phyloP scores from a whole-genome alignment of 2,329 filamentous ascomycete genomes.

The Plectosphaerella sp. region DNA sequence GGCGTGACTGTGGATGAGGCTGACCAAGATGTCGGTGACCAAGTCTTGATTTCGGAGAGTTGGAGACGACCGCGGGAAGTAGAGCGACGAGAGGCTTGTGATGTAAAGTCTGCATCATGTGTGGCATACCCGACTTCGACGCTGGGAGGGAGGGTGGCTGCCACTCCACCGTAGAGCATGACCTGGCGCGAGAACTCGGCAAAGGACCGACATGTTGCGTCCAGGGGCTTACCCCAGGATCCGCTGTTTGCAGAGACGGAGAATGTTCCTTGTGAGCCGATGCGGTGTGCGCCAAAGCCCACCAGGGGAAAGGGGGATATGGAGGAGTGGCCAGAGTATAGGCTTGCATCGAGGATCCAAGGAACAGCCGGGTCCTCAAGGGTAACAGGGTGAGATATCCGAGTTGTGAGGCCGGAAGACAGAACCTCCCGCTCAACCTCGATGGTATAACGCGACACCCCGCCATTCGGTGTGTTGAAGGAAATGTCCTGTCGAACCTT shows the following conservation, averaged over 20 bases:
- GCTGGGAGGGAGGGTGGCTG: constrained; percentile 25
- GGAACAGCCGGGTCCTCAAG: constrained; percentile 22
- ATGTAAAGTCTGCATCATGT: constrained; percentile 2
- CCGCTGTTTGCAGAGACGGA: constrained; percentile 38
- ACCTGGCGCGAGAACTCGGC: constrained; percentile 22
- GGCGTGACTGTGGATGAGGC: constrained; percentile 27
- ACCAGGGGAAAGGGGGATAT: constrained; percentile 18
- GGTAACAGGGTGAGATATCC: constrained; percentile 27
- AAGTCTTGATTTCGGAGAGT: background rate
- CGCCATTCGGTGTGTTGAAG: constrained; percentile 4
- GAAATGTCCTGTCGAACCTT: constrained; percentile 35
- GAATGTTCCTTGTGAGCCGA: constrained; percentile 25
- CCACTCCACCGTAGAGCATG: constrained; percentile 23
- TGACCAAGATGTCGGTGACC: constrained; percentile 28
- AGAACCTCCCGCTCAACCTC: constrained; percentile 34
- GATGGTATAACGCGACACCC: constrained; percentile 16
- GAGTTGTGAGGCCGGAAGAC: constrained; percentile 27
- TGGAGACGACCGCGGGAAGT: constrained; percentile 1
- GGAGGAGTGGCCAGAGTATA: constrained; percentile 16
- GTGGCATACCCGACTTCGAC: constrained; percentile 36
- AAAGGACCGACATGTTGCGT: constrained; percentile 26
- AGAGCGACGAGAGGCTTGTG: background rate
- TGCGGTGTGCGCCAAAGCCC: constrained; percentile 27
- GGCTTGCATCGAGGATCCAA: constrained; percentile 30
- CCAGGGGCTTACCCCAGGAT: constrained; percentile 26